Base-by-base conservation (phyloP, 306 rosid species). In the Rosa persica region DNA sequence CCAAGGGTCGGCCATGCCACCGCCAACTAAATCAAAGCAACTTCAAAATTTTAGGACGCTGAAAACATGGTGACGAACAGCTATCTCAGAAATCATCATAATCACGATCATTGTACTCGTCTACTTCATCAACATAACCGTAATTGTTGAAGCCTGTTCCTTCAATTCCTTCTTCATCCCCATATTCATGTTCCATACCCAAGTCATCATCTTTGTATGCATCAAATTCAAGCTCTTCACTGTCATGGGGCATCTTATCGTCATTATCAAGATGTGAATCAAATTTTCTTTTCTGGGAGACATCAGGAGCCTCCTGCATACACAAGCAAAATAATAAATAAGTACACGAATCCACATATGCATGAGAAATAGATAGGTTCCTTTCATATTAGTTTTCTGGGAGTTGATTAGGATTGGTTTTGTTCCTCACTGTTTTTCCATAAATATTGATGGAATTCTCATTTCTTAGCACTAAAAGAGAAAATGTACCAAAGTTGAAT, bases 271-370 rank as follows among this genome's bases (percentile, higher is more conserved):
- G 38, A 38, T 54, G 39, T 8, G 67, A 55, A 55, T 74, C 77
- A 52, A 11, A 0, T n/a, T 57, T 13, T 23, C 1, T 57, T 38
- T 74, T 74, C 39, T 55, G 42, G 54, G 67, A 57, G 68, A 12
- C 34, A 40, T 74, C 52, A 39, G 54, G 68, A 55, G 39, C 68
- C 15, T 74, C 77, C 77, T 74, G 77, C 43, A 39, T n/a, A n/a
- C 12, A 73, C 39, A 13, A 57, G 38, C 5, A 57, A 74, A 54
- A 57, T n/a, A 34, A 57, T 55, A 22, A 7, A 12, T 57, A 2
- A 57, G 15, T 58, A 57, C 16, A 39, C 4, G 2, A 55, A 55
- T 34, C 65, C 16, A 30, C 27, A 30, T 55, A 25, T 12, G 44
- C n/a, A 34, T 64, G 11, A 8, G 22, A 64, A 13, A 25, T 16